Percentiles rank a stretch among this genome's conserved stretches.
phyloP scores from a whole-genome alignment of 305 asterid species.

The Fraxinus nigra region DNA sequence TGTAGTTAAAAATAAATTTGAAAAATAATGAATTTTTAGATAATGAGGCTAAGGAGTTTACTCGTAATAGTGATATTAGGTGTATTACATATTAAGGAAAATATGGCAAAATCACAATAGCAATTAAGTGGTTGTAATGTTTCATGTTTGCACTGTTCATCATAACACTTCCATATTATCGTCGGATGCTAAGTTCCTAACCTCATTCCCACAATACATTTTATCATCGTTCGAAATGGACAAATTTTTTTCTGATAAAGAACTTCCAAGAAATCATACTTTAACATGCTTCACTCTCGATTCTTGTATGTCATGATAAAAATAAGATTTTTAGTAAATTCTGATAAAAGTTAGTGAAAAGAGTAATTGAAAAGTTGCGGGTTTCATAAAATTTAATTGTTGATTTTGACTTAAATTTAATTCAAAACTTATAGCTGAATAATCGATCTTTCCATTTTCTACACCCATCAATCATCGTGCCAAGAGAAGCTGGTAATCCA shows the following conservation, averaged over 20 bases:
- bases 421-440: too few species aligned
- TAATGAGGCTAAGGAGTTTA: too few species aligned
- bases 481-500: constrained; percentile 14
- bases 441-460: constrained; percentile 54
- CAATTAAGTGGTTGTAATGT: neutral
- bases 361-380: too few species aligned
- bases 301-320: constrained; percentile 26
- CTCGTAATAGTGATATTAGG: neutral
- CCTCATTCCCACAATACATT: constrained; percentile 14
- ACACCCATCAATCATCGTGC: constrained; percentile 23
- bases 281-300: constrained; percentile 38
- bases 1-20: too few species aligned
- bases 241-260: constrained; percentile 12
- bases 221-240: constrained; percentile 18
- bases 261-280: constrained; percentile 31
- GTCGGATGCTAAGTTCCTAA: constrained; percentile 13
- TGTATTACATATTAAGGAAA: constrained; percentile 1
- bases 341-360: too few species aligned
- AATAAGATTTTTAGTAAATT: too few species aligned
- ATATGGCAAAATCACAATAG: neutral
- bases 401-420: too few species aligned
- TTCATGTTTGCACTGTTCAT: neutral
- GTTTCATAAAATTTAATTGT: too few species aligned
- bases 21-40: too few species aligned
- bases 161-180: constrained; percentile 12